Evolutionary conservation across 305 asterid genomes (phyloP).

Genomic region (Fraxinus floribunda): DNA sequence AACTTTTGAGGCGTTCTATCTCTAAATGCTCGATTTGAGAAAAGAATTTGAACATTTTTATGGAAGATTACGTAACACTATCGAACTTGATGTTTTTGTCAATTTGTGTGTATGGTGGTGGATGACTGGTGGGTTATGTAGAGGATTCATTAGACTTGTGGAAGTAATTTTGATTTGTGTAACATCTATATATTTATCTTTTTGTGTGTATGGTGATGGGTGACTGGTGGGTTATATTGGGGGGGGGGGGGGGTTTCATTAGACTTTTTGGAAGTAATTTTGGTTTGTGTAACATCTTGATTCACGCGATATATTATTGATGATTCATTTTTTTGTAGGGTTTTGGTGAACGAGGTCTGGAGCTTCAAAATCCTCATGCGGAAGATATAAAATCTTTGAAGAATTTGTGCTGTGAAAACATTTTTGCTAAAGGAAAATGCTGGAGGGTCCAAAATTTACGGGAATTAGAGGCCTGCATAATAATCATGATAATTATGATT

Average conservation of each 20-base stretch:
- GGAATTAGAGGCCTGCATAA: slow-evolving; percentile 78
- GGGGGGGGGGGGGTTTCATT: no score
- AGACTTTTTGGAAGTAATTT: background rate
- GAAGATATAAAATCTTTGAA: slow-evolving; percentile 33
- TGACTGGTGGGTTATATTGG: background rate
- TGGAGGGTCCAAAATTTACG: slow-evolving; percentile 84
- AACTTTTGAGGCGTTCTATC: background rate
- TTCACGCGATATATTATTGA: background rate
- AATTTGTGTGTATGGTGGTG: background rate
- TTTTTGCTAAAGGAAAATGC: slow-evolving; percentile 47
- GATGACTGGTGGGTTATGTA: background rate
- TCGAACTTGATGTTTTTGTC: background rate
- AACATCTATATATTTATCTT: background rate
- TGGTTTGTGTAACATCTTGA: background rate
- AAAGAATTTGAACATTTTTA: background rate
- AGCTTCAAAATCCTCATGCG: slow-evolving; percentile 42
- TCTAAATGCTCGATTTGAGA: background rate
- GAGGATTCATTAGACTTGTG: background rate
- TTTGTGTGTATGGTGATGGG: background rate
- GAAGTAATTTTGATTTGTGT: background rate
- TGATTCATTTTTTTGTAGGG: slow-evolving; percentile 20
- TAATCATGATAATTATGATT: slow-evolving; percentile 70
- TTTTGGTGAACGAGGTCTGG: slow-evolving; percentile 25
- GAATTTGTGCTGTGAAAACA: slow-evolving; percentile 25
- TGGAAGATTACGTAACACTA: background rate